Evolutionary conservation across 208 protist genomes (phyloP).

Genomic region (Acanthamoeba triangularis): DNA sequence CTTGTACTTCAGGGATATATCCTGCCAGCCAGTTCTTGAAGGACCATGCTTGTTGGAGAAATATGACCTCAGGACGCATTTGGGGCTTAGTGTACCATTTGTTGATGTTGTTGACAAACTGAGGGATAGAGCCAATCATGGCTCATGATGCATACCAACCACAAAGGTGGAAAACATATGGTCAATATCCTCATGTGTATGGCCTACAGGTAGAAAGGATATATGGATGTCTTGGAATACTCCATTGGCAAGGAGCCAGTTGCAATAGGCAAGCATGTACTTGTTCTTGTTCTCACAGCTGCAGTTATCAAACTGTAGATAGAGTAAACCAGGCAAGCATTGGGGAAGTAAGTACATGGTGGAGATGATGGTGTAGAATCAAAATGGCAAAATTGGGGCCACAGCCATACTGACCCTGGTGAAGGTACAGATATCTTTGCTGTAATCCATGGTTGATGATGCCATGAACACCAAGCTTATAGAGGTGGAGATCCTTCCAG

Average conservation of each 20-base stretch:
- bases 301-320: neutral
- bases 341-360: neutral
- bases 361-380: neutral
- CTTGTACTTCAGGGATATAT: too few species aligned
- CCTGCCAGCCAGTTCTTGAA: too few species aligned
- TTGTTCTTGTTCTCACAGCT: constrained; percentile 15
- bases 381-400: neutral
- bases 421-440: neutral
- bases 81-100: too few species aligned
- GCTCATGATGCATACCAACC: neutral
- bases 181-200: neutral
- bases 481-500: neutral
- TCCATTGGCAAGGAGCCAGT: neutral
- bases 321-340: neutral
- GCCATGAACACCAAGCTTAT: neutral
- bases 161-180: neutral
- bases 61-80: too few species aligned
- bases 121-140: neutral
- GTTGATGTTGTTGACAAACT: too few species aligned
- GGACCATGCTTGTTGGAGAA: too few species aligned
- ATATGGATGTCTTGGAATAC: neutral
- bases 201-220: neutral
- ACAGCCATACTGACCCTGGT: neutral
- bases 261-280: neutral
- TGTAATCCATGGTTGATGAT: neutral